phyloP scores from a whole-genome alignment of 257 asterid species.

The Nicotiana obtusifolia region DNA sequence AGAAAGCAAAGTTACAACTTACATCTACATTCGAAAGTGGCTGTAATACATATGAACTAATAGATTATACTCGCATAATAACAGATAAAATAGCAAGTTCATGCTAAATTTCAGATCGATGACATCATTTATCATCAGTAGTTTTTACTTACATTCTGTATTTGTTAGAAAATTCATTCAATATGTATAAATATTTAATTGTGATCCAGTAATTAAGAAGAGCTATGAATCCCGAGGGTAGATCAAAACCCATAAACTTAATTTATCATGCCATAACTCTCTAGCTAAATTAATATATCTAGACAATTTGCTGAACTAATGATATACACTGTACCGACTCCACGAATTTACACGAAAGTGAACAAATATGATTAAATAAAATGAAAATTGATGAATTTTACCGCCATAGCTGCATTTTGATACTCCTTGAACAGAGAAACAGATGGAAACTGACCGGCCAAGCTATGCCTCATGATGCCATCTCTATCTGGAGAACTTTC shows the following conservation, averaged over 20 bases:
- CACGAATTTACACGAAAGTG: neutral
- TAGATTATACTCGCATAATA: neutral
- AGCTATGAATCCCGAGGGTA: no score
- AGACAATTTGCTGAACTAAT: neutral
- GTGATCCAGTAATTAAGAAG: no score
- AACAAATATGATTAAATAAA: neutral
- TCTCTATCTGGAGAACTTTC: constrained; percentile 30
- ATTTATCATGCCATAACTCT: neutral
- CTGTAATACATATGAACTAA: neutral
- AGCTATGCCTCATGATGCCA: constrained; percentile 48
- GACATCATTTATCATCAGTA: neutral
- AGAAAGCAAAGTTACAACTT: neutral
- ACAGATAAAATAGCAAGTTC: neutral
- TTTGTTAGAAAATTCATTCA: no score
- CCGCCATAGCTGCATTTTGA: constrained; percentile 97
- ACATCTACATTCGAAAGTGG: neutral
- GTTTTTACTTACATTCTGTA: no score
- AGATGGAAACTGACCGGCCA: constrained; percentile 77
- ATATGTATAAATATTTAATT: no score
- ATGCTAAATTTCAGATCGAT: neutral
- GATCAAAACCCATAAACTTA: no score
- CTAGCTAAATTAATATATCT: neutral
- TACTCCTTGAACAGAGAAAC: constrained; percentile 91
- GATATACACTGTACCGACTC: neutral
- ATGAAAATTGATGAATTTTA: constrained; percentile 18